Evolutionary conservation across 441 rosid species (phyloP).

Genomic region (Gossypium laxum): DNA sequence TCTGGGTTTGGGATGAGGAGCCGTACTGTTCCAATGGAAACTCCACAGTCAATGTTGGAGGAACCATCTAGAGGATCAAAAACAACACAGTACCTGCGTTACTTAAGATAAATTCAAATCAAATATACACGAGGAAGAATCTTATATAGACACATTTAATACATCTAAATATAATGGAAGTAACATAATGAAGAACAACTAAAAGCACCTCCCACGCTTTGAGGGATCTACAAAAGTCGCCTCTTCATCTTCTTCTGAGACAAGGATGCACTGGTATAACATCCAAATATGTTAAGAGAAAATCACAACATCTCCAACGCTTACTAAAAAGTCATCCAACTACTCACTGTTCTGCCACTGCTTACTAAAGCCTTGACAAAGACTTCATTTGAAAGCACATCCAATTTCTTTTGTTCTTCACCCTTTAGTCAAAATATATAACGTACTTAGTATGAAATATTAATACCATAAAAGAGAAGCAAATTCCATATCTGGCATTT

Average conservation of each 20-base stretch:
- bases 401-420: constrained; percentile 94
- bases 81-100: constrained; percentile 70
- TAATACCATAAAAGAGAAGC: not conserved
- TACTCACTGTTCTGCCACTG: constrained; percentile 90
- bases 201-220: constrained; percentile 63
- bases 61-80: constrained; percentile 98
- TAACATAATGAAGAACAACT: not conserved
- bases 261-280: constrained; percentile 67
- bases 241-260: constrained; percentile 93
- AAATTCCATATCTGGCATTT: not conserved
- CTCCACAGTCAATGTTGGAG: constrained; percentile 95
- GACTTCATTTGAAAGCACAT: constrained; percentile 22
- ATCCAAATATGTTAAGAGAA: constrained; percentile 13
- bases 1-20: not conserved
- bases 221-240: constrained; percentile 72
- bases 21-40: constrained; percentile 89
- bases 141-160: not conserved
- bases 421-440: constrained; percentile 38
- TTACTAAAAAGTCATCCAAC: not conserved
- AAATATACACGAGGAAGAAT: not conserved
- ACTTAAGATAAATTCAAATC: not conserved
- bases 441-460: not conserved
- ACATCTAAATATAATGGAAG: not conserved
- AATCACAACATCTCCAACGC: not conserved
- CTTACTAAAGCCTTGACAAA: constrained; percentile 86